Base-by-base conservation (phyloP, 1,139 yeast genomes). In the Eremothecium sinecaudum region DNA sequence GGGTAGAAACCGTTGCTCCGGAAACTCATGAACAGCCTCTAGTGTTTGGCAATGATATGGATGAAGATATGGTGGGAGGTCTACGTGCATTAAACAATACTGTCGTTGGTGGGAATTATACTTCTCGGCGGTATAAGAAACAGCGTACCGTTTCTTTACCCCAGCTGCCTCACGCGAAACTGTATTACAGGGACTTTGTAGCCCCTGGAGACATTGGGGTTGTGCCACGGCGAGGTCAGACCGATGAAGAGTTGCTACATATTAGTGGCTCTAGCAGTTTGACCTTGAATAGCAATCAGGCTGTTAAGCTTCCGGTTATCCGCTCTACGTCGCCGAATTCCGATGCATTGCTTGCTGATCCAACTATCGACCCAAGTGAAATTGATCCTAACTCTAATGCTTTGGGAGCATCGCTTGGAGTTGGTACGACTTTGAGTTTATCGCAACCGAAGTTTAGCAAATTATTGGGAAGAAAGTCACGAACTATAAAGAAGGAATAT, bases 101-200 rank as follows among this genome's bases (percentile, higher is more conserved):
- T 13, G 30, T 26, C 17, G 28, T 30, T 8, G 25, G 27, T 13
- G 27, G 25, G 14, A 32, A 38, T 31, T 34, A 36, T 18, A 31
- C 39, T 11, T 39, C 38, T 23, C 45, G 41, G 28, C 46, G 47
- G 30, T 41, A 48, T 28, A 62, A 62, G 50, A 75, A 75, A 46
- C 76, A 73, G 50, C 60, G 86, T 45, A 78, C 84, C 0, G 74
- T 73, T 43, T 77, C 86, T 0, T 58, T 79, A 33, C 87, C 90
- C 0, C 90, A 79, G 51, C 58, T 79, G 29, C 80, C 86, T 0
- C 72, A 50, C 26, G 47, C 55, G 4, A 47, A 44, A 32, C 38
- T 55, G 18, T 28, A 43, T 4, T 54, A 53, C 38, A 19, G 23
- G 18, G 16, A 28, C 7, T 16, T 13, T 16, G 23, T 4, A 5